Conservation (phyloP, 768 basidiomycete species). For the Lentinula edodes region DNA sequence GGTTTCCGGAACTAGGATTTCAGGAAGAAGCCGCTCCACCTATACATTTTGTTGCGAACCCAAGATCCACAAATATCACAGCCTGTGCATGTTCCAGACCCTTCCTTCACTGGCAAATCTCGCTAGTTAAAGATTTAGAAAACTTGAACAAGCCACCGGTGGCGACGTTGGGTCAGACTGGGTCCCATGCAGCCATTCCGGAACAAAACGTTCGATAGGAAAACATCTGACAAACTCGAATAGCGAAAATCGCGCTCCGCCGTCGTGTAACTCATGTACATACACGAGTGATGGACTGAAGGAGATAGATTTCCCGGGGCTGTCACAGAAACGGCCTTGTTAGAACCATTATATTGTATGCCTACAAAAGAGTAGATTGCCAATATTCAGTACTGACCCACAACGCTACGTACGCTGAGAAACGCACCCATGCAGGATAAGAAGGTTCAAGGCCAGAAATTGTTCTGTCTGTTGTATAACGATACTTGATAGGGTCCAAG, state of each 20-base stretch:
- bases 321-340: background rate
- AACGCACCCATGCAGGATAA: too few relatives aligned
- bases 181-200: background rate
- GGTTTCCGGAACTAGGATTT: background rate
- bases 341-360: background rate
- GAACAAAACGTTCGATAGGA: background rate
- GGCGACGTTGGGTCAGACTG: background rate
- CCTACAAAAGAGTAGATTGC: too few relatives aligned
- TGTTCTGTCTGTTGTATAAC: too few relatives aligned
- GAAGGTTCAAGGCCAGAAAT: too few relatives aligned
- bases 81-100: background rate
- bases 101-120: background rate
- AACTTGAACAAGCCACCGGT: background rate
- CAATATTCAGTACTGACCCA: too few relatives aligned
- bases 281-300: background rate
- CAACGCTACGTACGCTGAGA: too few relatives aligned
- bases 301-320: background rate
- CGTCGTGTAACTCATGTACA: background rate
- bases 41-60: background rate
- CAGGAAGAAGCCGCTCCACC: background rate
- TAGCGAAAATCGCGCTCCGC: conserved; percentile 6
- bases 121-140: background rate
- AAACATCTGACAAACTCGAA: background rate
- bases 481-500: too few relatives aligned
- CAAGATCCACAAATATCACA: background rate